Evolutionary conservation across 345 rosid genomes (phyloP).

Genomic region (Camelina laxa): DNA sequence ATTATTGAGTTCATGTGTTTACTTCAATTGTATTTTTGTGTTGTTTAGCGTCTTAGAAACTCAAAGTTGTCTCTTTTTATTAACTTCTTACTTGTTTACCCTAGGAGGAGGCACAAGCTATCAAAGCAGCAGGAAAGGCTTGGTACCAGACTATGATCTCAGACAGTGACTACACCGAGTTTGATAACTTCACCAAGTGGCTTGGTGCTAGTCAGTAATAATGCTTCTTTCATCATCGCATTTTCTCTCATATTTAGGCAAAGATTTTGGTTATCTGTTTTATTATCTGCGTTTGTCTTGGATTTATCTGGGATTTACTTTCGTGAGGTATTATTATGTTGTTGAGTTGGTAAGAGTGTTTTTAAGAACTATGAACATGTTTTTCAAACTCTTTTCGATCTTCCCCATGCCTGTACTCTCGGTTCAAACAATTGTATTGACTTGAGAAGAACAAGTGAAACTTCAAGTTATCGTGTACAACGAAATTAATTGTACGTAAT

Average conservation of each 20-base stretch:
- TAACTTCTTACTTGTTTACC: neutral
- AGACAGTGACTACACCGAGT: conserved; percentile 87
- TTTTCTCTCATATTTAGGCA: conserved; percentile 30
- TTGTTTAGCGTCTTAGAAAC: neutral
- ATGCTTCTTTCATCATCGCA: neutral
- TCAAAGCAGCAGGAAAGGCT: conserved; percentile 87
- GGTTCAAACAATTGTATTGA: neutral
- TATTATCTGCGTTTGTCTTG: conserved; percentile 17
- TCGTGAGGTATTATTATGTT: conserved; percentile 9
- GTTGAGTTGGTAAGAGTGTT: conserved; percentile 14
- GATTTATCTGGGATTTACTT: conserved; percentile 12
- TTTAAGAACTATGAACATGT: conserved; percentile 26
- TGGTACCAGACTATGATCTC: conserved; percentile 96
- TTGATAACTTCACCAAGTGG: conserved; percentile 90
- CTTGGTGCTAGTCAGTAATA: conserved; percentile 71
- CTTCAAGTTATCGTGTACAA: neutral
- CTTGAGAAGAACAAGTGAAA: neutral
- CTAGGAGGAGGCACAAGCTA: conserved; percentile 81
- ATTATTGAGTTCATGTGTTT: neutral
- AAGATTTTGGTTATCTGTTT: conserved; percentile 36
- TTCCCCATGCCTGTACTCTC: neutral
- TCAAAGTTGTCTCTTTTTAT: neutral
- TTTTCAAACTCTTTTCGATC: neutral
- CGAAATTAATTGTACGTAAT: neutral
- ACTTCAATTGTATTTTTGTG: neutral